Conservation (phyloP, 352 stramenopile genomes). For the Phytophthora pinifolia region DNA sequence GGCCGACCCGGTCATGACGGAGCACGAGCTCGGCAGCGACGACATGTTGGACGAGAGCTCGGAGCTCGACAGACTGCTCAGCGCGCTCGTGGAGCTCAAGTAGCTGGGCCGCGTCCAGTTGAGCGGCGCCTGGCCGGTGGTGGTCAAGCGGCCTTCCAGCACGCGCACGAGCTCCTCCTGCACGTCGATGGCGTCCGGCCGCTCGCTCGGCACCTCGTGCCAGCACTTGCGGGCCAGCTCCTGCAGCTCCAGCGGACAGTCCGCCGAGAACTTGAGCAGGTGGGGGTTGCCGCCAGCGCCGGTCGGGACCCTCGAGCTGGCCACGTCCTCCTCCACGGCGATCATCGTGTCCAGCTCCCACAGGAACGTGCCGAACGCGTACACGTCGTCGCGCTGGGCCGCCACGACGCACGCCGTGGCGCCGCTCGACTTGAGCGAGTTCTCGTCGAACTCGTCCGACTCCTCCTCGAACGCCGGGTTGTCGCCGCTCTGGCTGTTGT, state of each 20-base stretch:
- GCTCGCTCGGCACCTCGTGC: conserved; percentile 44
- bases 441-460: conserved; percentile 30
- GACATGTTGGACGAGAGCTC: conserved; percentile 41
- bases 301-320: conserved; percentile 20
- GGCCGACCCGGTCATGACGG: conserved; percentile 33
- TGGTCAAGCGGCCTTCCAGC: conserved; percentile 64
- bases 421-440: conserved; percentile 28
- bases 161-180: conserved; percentile 75
- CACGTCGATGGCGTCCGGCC: conserved; percentile 65
- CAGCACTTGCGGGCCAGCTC: conserved; percentile 60
- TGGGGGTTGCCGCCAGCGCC: conserved; percentile 40
- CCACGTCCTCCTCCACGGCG: conserved; percentile 56
- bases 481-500: conserved; percentile 28
- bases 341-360: conserved; percentile 82
- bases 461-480: conserved; percentile 26
- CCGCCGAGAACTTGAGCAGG: conserved; percentile 59
- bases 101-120: conserved; percentile 62
- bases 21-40: conserved; percentile 42
- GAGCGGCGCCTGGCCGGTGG: conserved; percentile 38
- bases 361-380: conserved; percentile 69
- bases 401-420: conserved; percentile 20
- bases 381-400: conserved; percentile 53
- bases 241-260: conserved; percentile 62
- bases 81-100: conserved; percentile 32
- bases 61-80: conserved; percentile 50